These are phyloP conservation scores for Elsinoe ampelina DNA, from an alignment of 2,329 filamentous ascomycete species.

Conservation along the genomic window DNA sequence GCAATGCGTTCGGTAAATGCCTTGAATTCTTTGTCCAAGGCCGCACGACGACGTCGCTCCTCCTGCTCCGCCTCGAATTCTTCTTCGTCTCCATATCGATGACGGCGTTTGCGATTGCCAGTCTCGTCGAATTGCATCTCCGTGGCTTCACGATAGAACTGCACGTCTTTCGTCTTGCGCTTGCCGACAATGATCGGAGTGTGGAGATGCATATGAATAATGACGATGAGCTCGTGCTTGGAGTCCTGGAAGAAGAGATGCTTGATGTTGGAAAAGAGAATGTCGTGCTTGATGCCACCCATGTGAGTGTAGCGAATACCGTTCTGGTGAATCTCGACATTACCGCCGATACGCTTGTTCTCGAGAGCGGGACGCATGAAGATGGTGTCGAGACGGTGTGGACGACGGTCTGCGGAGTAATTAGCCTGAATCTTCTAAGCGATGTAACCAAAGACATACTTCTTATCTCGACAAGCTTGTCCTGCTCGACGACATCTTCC, in stretches of 20 bases:
- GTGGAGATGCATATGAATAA: conserved; percentile 96
- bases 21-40: conserved; percentile 92
- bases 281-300: conserved; percentile 77
- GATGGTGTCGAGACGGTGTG: conserved; percentile 82
- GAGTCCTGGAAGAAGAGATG: conserved; percentile 98
- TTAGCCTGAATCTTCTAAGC: background rate
- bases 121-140: conserved; percentile 99
- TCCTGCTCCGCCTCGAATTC: conserved; percentile 98
- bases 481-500: conserved; percentile 98
- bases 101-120: conserved; percentile 93
- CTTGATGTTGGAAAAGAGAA: conserved; percentile 96
- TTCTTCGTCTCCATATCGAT: conserved; percentile 94
- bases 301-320: conserved; percentile 86
- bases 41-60: conserved; percentile 80
- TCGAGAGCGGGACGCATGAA: conserved; percentile 93
- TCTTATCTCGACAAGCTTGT: conserved; percentile 90
- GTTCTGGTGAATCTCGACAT: conserved; percentile 96
- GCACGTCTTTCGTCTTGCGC: conserved; percentile 97
- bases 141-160: conserved; percentile 95
- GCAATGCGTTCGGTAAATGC: conserved; percentile 95
- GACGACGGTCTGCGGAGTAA: conserved; percentile 62
- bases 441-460: conserved; percentile 43
- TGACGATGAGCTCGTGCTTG: conserved; percentile 89
- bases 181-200: conserved; percentile 97
- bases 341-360: conserved; percentile 90